Evolutionary conservation across 2,329 filamentous ascomycete genomes (phyloP).

Genomic region (Cercospora zeae-maydis): DNA sequence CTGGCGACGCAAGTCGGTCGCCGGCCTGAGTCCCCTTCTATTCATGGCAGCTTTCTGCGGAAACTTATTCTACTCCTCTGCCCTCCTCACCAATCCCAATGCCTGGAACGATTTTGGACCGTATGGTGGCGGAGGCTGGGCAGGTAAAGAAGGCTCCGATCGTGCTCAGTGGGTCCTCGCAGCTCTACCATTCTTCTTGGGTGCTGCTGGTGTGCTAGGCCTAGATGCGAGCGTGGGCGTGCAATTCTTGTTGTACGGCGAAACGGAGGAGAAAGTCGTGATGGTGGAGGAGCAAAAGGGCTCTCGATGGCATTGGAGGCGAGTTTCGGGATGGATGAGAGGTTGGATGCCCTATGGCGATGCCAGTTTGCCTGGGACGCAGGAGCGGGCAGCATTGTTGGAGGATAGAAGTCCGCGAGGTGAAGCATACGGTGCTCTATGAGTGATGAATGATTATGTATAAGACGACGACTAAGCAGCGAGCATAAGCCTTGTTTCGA

Average conservation of each 20-base stretch:
- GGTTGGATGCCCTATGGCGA: conserved; percentile 58
- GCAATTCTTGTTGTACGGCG: conserved; percentile 60
- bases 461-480: neutral
- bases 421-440: conserved; percentile 26
- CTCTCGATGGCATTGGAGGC: conserved; percentile 46
- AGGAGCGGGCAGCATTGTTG: conserved; percentile 24
- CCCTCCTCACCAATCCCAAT: conserved; percentile 60
- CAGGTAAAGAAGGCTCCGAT: conserved; percentile 52
- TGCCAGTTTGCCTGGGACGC: conserved; percentile 35
- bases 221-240: conserved; percentile 61
- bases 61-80: conserved; percentile 64
- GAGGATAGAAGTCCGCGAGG: conserved; percentile 8
- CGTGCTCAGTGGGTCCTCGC: conserved; percentile 55
- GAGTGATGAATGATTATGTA: conserved; percentile 4
- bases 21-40: conserved; percentile 60
- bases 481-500: neutral
- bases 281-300: conserved; percentile 47
- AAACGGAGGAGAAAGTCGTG: conserved; percentile 45
- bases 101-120: conserved; percentile 58
- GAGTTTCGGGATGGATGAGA: conserved; percentile 62
- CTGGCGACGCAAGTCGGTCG: conserved; percentile 58
- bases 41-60: conserved; percentile 66
- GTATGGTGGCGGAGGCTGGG: conserved; percentile 57
- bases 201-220: conserved; percentile 60
- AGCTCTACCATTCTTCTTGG: conserved; percentile 62